phyloP scores from a whole-genome alignment of 2,329 filamentous ascomycete genomes.

The Paraphaeosphaeria minitans region DNA sequence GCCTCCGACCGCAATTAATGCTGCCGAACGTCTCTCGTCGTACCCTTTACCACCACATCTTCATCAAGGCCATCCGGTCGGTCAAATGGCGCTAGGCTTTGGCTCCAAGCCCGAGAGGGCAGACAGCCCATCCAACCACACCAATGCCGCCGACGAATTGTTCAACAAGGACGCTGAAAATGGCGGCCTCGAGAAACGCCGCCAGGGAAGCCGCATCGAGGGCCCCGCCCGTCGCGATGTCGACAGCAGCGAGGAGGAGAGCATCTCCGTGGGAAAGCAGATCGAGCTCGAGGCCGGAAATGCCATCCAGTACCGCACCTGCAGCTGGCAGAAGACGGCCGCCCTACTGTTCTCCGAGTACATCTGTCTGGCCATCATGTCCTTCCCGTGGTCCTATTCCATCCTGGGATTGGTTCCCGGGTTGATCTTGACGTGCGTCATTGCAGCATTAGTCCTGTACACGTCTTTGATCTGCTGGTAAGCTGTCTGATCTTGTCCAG shows the following conservation, averaged over 20 bases:
- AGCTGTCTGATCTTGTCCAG: conserved; percentile 22
- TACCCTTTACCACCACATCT: conserved; percentile 47
- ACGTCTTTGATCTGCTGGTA: conserved; percentile 73
- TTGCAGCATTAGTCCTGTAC: conserved; percentile 81
- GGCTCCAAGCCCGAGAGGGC: conserved; percentile 27
- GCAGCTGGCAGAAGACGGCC: conserved; percentile 94
- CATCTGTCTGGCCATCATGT: conserved; percentile 93
- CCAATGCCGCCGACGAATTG: conserved; percentile 16
- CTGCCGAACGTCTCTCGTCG: conserved; percentile 38
- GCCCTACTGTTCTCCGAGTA: conserved; percentile 92
- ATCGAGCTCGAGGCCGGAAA: conserved; percentile 76
- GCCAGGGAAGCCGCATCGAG: conserved; percentile 51
- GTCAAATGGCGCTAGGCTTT: conserved; percentile 58
- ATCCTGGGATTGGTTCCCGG: conserved; percentile 85
- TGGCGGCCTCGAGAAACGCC: conserved; percentile 23
- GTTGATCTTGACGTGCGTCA: conserved; percentile 78
- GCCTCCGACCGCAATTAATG: conserved; percentile 43
- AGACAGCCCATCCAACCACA: conserved; percentile 17
- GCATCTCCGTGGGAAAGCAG: conserved; percentile 65
- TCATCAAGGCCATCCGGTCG: conserved; percentile 52
- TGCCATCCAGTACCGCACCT: conserved; percentile 89
- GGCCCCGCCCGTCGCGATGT: conserved; percentile 33
- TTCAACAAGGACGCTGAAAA: conserved; percentile 39
- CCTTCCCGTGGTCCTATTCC: conserved; percentile 92
- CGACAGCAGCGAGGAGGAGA: conserved; percentile 46